A percentile compares a stretch with the other conserved stretches of the same genome.
Evolutionary conservation across 192 early-diverging fungal species (phyloP).

Genomic region (Phycomyces nitens): DNA sequence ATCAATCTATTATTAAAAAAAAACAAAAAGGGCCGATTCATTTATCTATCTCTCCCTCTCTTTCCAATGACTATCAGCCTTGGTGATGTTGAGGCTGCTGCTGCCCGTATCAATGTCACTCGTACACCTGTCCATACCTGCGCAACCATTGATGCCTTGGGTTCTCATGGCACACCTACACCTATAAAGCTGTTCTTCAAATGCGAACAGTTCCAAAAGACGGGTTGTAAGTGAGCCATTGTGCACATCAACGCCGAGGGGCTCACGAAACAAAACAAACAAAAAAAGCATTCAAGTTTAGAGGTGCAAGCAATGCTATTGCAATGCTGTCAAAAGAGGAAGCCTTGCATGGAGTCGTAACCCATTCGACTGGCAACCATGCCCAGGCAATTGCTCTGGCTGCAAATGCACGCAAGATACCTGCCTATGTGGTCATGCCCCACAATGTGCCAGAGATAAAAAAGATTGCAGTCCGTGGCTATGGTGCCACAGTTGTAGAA

Average conservation of each 20-base stretch:
- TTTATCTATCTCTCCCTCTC: too few relatives aligned
- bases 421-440: constrained; percentile 51
- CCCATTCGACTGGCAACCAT: constrained; percentile 51
- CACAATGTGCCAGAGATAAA: constrained; percentile 44
- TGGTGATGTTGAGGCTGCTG: constrained; percentile 17
- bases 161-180: not conserved
- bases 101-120: constrained; percentile 39
- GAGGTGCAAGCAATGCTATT: constrained; percentile 54
- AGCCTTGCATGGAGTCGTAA: constrained; percentile 39
- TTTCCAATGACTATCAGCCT: too few relatives aligned
- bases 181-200: constrained; percentile 44
- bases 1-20: too few relatives aligned
- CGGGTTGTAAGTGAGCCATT: constrained; percentile 25
- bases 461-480: constrained; percentile 45
- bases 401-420: constrained; percentile 39
- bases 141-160: constrained; percentile 30
- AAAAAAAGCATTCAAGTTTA: constrained; percentile 48
- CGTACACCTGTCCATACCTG: constrained; percentile 46
- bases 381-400: constrained; percentile 56
- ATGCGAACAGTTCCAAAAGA: constrained; percentile 50
- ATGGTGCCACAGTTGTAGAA: constrained; percentile 48
- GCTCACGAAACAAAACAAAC: not conserved
- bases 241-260: constrained; percentile 2
- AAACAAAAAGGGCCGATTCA: too few relatives aligned
- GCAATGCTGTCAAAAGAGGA: constrained; percentile 20